phyloP scores from a whole-genome alignment of 495 filamentous ascomycete species.

The Extremus antarcticus region DNA sequence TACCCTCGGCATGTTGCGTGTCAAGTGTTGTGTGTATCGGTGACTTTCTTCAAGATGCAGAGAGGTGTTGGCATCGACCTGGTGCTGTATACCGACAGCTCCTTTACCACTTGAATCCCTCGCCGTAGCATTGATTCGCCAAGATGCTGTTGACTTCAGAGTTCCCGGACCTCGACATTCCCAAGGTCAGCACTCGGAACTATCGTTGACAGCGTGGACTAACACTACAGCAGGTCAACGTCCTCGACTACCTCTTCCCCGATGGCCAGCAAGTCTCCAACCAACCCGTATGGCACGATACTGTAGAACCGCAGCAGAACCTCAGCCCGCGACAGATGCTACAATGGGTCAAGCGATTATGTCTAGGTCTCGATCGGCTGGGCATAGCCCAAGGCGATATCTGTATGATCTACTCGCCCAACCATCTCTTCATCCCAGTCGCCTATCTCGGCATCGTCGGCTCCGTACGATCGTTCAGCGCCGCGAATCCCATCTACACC shows the following conservation, averaged over 20 bases:
- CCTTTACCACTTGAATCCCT: neutral
- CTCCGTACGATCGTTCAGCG: conserved; percentile 31
- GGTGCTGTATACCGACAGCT: neutral
- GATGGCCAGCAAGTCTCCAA: conserved; percentile 26
- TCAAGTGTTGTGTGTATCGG: too few relatives aligned
- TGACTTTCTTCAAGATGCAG: neutral
- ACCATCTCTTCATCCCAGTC: conserved; percentile 39
- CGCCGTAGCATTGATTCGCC: neutral
- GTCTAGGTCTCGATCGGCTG: conserved; percentile 31
- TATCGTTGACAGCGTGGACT: neutral
- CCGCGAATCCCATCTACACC: conserved; percentile 30
- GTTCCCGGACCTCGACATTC: conserved; percentile 31
- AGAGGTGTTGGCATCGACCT: neutral
- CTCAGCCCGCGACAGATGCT: conserved; percentile 32
- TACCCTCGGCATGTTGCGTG: neutral
- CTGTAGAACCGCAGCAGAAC: conserved; percentile 26
- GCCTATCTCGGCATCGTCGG: conserved; percentile 39
- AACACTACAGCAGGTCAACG: conserved; percentile 23
- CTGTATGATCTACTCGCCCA: conserved; percentile 38
- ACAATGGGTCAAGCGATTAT: conserved; percentile 35
- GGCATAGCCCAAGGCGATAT: conserved; percentile 32
- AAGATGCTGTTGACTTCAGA: conserved; percentile 30
- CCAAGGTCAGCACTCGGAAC: conserved; percentile 14
- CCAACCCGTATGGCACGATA: conserved; percentile 37
- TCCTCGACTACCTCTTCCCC: conserved; percentile 38